These are phyloP conservation scores for Yamadazyma blattariae DNA, from an alignment of 1,139 yeast species.

Conservation along the genomic window DNA sequence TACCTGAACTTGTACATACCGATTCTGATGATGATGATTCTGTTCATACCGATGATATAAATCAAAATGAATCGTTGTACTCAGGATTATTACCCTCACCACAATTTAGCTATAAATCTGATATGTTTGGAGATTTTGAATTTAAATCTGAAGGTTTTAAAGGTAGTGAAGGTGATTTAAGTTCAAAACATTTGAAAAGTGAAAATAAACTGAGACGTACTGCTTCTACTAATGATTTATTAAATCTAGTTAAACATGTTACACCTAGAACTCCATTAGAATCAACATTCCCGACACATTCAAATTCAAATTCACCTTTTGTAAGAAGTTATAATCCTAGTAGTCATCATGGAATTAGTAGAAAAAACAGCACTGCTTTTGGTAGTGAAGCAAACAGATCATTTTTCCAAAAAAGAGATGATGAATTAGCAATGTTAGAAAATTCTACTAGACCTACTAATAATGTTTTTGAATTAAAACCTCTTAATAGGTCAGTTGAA, in stretches of 20 bases:
- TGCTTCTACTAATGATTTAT: constrained; percentile 16
- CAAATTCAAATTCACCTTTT: neutral
- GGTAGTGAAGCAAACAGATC: constrained; percentile 19
- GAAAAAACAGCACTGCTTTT: neutral
- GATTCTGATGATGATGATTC: constrained; percentile 20
- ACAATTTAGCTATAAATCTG: constrained; percentile 34
- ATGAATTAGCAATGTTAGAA: constrained; percentile 9
- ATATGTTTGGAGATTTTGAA: constrained; percentile 24
- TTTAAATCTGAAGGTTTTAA: constrained; percentile 8
- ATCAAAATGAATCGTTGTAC: constrained; percentile 29
- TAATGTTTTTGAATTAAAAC: constrained; percentile 25
- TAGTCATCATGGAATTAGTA: neutral
- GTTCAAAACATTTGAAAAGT: constrained; percentile 8
- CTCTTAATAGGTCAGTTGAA: constrained; percentile 29
- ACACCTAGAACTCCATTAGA: constrained; percentile 11
- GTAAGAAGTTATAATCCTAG: neutral
- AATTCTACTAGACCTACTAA: constrained; percentile 8
- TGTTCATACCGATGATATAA: constrained; percentile 30
- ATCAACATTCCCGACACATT: neutral
- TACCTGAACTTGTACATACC: constrained; percentile 17
- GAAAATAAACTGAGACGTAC: constrained; percentile 15
- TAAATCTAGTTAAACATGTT: constrained; percentile 12
- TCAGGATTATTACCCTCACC: constrained; percentile 40
- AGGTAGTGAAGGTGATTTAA: constrained; percentile 6
- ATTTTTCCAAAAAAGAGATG: constrained; percentile 17